Evolutionary conservation across 2,329 filamentous ascomycete species (phyloP), one percentile per base, ranked within the genome.

Genomic region (Penicillium sp.): DNA sequence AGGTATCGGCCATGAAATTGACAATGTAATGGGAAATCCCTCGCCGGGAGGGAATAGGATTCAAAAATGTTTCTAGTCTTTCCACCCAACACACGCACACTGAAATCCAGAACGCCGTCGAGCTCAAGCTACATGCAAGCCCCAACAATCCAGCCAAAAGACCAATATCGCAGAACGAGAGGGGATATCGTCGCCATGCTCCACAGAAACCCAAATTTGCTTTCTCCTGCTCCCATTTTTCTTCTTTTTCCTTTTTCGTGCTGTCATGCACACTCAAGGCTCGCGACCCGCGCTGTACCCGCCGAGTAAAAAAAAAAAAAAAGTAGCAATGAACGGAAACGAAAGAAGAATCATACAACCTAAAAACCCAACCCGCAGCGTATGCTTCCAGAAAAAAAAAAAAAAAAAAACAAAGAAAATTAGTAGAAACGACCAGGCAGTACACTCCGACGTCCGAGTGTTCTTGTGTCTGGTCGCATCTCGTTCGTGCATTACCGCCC

Each of bases 401-500:
- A n/a, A 36, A 38, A 28, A 33, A 39, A 13, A 21, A 41, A 30
- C n/a, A 28, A 11, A 15, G 2, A 7, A 14, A 14, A 18, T 15
- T 5, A 25, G 30, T 31, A n/a, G 18, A 27, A 23, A 36, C 21
- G 20, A 29, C 37, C 31, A 25, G 26, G 6, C 3, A 23, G 32
- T 30, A 19, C 26, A 30, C 26, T 16, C 17, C 34, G 20, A 30
- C n/a, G 25, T 16, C 19, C 11, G 25, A 16, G 28, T 18, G 23
- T 19, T 19, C 14, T 14, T 29, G 30, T 18, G 33, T n/a, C n/a
- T n/a, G n/a, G n/a, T n/a, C n/a, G n/a, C n/a, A n/a, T n/a, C n/a
- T n/a, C n/a, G 40, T 25, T 31, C 33, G 6, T 28, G 28, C 33
- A 35, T 42, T 58, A 58, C 41, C 67, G 65, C 20, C 62, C 58